Percentiles rank a stretch among this genome's conserved stretches.
phyloP scores from a whole-genome alignment of 1,284 basidiomycete species.

The Cystobasidium slooffiae region DNA sequence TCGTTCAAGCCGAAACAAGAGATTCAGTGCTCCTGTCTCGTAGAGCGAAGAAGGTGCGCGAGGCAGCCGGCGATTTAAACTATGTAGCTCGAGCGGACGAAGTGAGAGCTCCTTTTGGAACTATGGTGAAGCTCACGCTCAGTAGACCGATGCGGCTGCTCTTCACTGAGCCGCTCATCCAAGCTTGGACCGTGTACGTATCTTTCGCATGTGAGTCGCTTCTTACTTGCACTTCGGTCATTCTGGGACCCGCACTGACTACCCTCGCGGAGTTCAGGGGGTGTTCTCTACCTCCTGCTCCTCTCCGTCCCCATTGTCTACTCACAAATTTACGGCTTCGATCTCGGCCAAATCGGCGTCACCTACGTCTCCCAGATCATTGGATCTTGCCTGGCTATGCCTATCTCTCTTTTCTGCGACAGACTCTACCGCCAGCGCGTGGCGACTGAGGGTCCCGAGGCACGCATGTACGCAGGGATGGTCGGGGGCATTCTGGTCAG shows the following conservation, averaged over 20 bases:
- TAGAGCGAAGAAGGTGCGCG: constrained; percentile 46
- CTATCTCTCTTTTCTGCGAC: constrained; percentile 32
- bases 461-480: constrained; percentile 72
- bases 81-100: constrained; percentile 55
- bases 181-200: constrained; percentile 45
- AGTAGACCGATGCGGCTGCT: constrained; percentile 53
- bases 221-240: not conserved
- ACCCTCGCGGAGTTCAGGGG: constrained; percentile 6
- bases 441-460: constrained; percentile 68
- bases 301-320: constrained; percentile 24
- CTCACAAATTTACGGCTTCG: constrained; percentile 19
- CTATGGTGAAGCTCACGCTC: constrained; percentile 54
- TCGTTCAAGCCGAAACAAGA: constrained; percentile 49
- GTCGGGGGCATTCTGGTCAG: constrained; percentile 64
- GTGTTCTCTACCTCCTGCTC: constrained; percentile 11
- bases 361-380: constrained; percentile 46
- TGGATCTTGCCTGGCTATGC: constrained; percentile 39
- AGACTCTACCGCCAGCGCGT: constrained; percentile 57
- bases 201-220: constrained; percentile 27
- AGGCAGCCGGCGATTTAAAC: constrained; percentile 51
- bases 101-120: constrained; percentile 50
- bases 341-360: constrained; percentile 43
- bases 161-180: constrained; percentile 46
- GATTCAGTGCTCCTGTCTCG: constrained; percentile 50
- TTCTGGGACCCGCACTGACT: not conserved